These are phyloP conservation scores for Zoysia pacifica DNA, from an alignment of 176 grass and related monocot genomes.

Conservation along the genomic window DNA sequence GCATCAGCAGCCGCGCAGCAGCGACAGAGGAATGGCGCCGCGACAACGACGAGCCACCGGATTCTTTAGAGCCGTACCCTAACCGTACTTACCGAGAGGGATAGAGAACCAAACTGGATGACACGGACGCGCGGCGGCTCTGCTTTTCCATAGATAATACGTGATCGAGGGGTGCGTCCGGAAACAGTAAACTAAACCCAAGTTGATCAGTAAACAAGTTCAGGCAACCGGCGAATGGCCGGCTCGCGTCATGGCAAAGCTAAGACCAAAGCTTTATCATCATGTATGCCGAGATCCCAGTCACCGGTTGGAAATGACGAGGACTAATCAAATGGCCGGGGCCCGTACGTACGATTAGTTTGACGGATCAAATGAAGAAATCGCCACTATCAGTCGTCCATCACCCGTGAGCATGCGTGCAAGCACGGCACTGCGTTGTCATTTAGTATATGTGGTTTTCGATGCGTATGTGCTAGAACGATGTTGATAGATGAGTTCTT, in stretches of 20 bases:
- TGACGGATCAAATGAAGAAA: conserved; percentile 10
- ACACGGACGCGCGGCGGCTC: background rate
- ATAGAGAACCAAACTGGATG: background rate
- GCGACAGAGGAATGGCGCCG: conserved; percentile 34
- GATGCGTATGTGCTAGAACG: background rate
- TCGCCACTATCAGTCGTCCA: background rate
- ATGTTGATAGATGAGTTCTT: background rate
- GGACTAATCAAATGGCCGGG: background rate
- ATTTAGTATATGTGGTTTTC: background rate
- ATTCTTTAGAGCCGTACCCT: conserved; percentile 42
- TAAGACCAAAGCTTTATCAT: background rate
- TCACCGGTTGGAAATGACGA: background rate
- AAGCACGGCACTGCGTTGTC: conserved; percentile 24
- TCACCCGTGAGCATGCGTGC: conserved; percentile 19
- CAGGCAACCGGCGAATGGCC: conserved; percentile 39
- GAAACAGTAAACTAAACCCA: conserved; percentile 3
- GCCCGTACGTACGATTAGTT: background rate
- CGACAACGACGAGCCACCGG: conserved; percentile 30
- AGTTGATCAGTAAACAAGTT: conserved; percentile 27
- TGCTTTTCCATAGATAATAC: conserved; percentile 19
- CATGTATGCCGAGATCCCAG: background rate
- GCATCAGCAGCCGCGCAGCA: background rate
- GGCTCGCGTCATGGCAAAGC: conserved; percentile 38
- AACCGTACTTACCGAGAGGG: conserved; percentile 41
- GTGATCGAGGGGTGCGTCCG: background rate